Evolutionary conservation across 805 yeast genomes (phyloP), one percentile per base, ranked within the genome.

Genomic region (Zygotorulaspora chibaensis): DNA sequence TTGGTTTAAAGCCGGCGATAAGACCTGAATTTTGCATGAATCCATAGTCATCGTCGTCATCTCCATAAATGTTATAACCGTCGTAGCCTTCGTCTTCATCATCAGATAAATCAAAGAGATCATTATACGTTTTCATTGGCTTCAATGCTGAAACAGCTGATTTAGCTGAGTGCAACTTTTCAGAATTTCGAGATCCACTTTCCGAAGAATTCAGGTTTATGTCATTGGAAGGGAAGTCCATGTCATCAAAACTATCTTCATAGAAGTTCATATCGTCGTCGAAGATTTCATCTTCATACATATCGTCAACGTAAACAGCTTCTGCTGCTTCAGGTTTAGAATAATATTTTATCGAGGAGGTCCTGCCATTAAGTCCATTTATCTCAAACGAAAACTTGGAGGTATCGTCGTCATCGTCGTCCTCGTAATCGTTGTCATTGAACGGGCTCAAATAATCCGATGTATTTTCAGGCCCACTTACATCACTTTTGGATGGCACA

Each of bases 281-380:
- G 47, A 71, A 66, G 48, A 66, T 67, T 40, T 71, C 76, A 34
- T 68, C 66, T 11, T 62, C 73, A 40, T 67, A 63, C 28, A 63
- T 45, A 44, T 70, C 75, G 52, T 70, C 68, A 12, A 71, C 53
- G 33, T 72, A 72, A 25, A 67, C 62, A 9, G 66, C 66, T 11
- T 56, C 61, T 11, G 53, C 51, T 2, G 65, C 62, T 16, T 57
- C 65, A 2, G 58, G 56, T 38, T 66, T 62, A 1, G 65, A 59
- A 56, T 80, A 79, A 57, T 78, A 79, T 47, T 76, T 73, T 17
- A 75, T 71, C 0, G 83, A 78, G 1, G 76, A 66, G 43, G 77
- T 76, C 48, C 84, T 66, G 2, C 78, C 79, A n/a, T 75, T 70
- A 7, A 63, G 53, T 1, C 61, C 64, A 13, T 69, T 72, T 35